A percentile compares a stretch with the other conserved stretches of the same genome.
phyloP scores from a whole-genome alignment of 495 filamentous ascomycete species.

The Chaetomium fimeti region DNA sequence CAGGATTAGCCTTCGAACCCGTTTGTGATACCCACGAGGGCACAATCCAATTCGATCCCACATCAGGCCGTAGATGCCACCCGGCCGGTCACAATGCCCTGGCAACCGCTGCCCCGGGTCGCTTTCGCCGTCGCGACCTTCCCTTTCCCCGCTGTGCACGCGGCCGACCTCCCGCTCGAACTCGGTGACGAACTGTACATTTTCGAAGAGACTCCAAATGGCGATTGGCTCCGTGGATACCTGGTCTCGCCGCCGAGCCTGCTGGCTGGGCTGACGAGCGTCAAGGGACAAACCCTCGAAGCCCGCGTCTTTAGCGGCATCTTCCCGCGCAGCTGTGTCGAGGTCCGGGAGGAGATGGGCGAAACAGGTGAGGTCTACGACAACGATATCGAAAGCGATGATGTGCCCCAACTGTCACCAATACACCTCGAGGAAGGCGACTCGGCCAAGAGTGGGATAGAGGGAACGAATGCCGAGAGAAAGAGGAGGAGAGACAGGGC shows the following conservation, averaged over 20 bases:
- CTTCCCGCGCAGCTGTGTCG: slow-evolving; percentile 91
- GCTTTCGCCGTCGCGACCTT: slow-evolving; percentile 94
- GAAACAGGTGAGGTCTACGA: slow-evolving; percentile 54
- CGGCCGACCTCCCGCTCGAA: slow-evolving; percentile 93
- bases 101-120: slow-evolving; percentile 93
- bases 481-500: slow-evolving; percentile 35
- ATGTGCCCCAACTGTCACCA: slow-evolving; percentile 32
- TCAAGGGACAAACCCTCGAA: slow-evolving; percentile 89
- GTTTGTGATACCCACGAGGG: slow-evolving; percentile 7
- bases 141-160: slow-evolving; percentile 80
- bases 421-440: slow-evolving; percentile 35
- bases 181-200: slow-evolving; percentile 98
- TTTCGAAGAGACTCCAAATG: slow-evolving; percentile 85
- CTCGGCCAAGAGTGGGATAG: slow-evolving; percentile 48
- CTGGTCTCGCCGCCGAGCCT: slow-evolving; percentile 90
- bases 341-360: slow-evolving; percentile 68
- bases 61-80: slow-evolving; percentile 32
- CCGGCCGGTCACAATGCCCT: slow-evolving; percentile 67
- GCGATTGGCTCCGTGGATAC: slow-evolving; percentile 92
- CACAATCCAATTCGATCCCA: background rate
- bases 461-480: slow-evolving; percentile 26
- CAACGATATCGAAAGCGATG: slow-evolving; percentile 42
- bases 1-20: slow-evolving; percentile 6
- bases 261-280: slow-evolving; percentile 85
- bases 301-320: slow-evolving; percentile 95